phyloP scores from a whole-genome alignment of 73 alveolate genomes.

The Uronychia setigera region DNA sequence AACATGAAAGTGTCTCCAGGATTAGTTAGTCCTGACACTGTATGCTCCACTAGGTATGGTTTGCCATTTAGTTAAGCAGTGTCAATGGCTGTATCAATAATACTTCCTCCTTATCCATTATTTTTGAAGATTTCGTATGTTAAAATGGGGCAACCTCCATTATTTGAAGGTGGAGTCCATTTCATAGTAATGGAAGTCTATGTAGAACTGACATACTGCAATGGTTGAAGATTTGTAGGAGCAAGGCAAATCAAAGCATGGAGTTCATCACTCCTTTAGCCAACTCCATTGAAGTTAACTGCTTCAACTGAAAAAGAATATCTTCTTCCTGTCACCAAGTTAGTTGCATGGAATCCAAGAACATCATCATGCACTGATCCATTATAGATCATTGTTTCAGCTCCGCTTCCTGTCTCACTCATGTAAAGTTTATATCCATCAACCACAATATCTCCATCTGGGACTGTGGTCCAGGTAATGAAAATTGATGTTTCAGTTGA shows the following conservation, averaged over 20 bases:
- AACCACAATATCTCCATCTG: conserved; percentile 73
- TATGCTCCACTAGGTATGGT: conserved; percentile 34
- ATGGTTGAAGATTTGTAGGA: conserved; percentile 26
- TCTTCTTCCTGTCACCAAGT: conserved; percentile 29
- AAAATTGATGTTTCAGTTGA: conserved; percentile 42
- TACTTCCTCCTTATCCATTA: conserved; percentile 49
- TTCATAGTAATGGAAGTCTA: conserved; percentile 42
- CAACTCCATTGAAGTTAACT: conserved; percentile 53
- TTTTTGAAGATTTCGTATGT: conserved; percentile 63
- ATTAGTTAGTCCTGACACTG: conserved; percentile 4
- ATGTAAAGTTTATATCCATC: conserved; percentile 72
- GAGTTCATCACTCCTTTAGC: conserved; percentile 12
- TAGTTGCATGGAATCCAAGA: conserved; percentile 1
- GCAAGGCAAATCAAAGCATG: conserved; percentile 51
- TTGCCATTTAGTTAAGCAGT: conserved; percentile 1
- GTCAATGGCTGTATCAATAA: conserved; percentile 52
- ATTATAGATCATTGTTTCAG: not conserved
- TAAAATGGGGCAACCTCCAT: conserved; percentile 57
- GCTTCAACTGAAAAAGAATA: conserved; percentile 44
- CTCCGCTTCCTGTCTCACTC: conserved; percentile 31
- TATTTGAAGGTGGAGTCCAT: conserved; percentile 47
- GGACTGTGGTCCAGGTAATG: conserved; percentile 32
- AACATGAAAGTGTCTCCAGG: conserved; percentile 23
- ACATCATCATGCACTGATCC: conserved; percentile 8
- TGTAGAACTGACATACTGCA: conserved; percentile 27